Evolutionary conservation across 495 filamentous ascomycete species (phyloP), one percentile per base, ranked within the genome.

Genomic region (Penicillium coprophilum): DNA sequence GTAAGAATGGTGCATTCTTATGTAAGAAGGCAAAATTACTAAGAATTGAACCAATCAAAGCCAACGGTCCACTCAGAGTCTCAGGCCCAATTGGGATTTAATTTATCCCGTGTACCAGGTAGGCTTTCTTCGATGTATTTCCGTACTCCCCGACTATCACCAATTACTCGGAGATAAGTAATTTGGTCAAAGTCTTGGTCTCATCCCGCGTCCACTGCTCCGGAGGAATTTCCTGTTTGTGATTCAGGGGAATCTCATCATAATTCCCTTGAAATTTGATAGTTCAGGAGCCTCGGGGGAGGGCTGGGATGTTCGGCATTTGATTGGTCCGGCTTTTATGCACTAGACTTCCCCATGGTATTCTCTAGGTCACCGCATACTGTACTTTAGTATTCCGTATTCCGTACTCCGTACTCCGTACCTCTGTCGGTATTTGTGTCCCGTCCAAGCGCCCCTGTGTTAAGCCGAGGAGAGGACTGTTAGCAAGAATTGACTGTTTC

Each of bases 301-400:
- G 28, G 46, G 7, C n/a, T n/a, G n/a, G n/a, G n/a, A n/a, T 27
- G 32, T 10, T 27, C 10, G 17, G 6, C 31, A 38, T 60, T 51
- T 67, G 44, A 67, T 67, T 67, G 59, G 61, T 36, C 49, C 53
- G 53, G 24, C 12, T 15, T 40, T 50, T 55, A 60, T 63, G 63
- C 53, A 60, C 34, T 43, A 6, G 36, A 41, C 17, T 52, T 20
- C 24, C 23, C 38, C 27, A 28, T 17, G 20, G 19, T 27, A 52
- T 52, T 56, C 24, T 46, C 19, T n/a, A 46, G 44, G 32, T 23
- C 30, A 48, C 28, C 23, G 17, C 10, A 20, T 31, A 17, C 27
- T 45, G 43, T 44, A 44, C 41, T 24, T 44, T 24, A 12, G 10
- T 41, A 21, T n/a, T n/a, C n/a, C n/a, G n/a, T n/a, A n/a, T n/a